Conservation (phyloP, 2,329 filamentous ascomycete species). For the Periconia macrospinosa region DNA sequence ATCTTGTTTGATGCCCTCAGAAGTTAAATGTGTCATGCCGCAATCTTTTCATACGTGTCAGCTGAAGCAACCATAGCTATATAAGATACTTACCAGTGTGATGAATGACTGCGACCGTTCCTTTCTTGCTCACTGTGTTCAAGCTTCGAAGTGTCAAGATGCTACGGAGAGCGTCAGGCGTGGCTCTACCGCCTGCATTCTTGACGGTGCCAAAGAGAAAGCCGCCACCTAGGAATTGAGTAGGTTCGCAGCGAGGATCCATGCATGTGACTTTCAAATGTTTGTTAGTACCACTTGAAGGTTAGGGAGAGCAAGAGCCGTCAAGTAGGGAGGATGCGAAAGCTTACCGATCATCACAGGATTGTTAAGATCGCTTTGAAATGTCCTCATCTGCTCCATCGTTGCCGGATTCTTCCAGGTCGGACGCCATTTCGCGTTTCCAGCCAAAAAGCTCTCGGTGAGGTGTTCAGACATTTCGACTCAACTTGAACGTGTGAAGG, state of each 20-base stretch:
- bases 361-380: background rate
- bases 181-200: conserved; percentile 1
- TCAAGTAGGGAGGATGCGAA: background rate
- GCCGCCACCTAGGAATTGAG: conserved; percentile 1
- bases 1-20: background rate
- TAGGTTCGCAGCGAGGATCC: conserved; percentile 4
- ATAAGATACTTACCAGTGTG: conserved; percentile 3
- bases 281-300: background rate
- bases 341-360: background rate
- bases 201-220: background rate
- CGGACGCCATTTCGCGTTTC: background rate
- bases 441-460: background rate
- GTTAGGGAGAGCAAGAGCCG: too few relatives aligned
- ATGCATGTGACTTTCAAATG: background rate
- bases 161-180: background rate
- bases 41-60: conserved; percentile 1
- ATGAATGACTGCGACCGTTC: conserved; percentile 3
- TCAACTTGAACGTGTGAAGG: too few relatives aligned
- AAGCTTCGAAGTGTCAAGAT: background rate
- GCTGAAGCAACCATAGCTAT: background rate
- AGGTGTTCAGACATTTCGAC: background rate
- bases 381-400: background rate
- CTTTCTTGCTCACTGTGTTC: background rate
- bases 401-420: background rate
- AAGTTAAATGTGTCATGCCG: background rate